phyloP scores from a whole-genome alignment of 176 grass and related monocot genomes.

The Lolium multiflorum region DNA sequence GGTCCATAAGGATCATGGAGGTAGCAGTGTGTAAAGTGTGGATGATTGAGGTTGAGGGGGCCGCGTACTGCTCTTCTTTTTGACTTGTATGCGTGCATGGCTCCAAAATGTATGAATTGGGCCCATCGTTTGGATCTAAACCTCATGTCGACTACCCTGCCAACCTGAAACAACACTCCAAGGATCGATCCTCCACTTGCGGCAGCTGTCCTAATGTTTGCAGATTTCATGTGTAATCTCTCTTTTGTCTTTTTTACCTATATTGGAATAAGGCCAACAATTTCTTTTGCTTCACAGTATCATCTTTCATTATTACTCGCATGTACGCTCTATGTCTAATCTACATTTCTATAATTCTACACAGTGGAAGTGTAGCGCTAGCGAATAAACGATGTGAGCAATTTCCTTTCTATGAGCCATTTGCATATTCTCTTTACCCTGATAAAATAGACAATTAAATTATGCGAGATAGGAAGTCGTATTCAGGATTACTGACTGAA shows the following conservation, averaged over 20 bases:
- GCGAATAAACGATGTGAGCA: not conserved
- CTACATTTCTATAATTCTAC: not conserved
- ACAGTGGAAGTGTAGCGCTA: not conserved
- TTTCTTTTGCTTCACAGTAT: not conserved
- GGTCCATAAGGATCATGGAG: conserved; percentile 14
- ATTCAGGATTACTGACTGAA: too few relatives aligned
- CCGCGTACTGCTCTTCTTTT: not conserved
- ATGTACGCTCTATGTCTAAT: not conserved
- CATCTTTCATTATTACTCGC: not conserved
- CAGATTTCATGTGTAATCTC: not conserved
- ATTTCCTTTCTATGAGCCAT: too few relatives aligned
- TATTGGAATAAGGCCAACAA: not conserved
- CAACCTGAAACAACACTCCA: conserved; percentile 1
- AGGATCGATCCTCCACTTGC: not conserved
- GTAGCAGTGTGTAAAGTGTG: not conserved
- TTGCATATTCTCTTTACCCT: too few relatives aligned
- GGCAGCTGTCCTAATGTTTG: not conserved
- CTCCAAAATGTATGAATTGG: not conserved
- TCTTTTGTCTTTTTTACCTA: not conserved
- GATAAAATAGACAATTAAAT: too few relatives aligned
- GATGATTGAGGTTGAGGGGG: not conserved
- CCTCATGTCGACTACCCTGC: not conserved
- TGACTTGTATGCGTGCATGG: not conserved
- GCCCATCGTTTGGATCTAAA: not conserved
- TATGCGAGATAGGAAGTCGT: too few relatives aligned